Percentiles rank a stretch among this genome's conserved stretches.
These are phyloP conservation scores for Yamadazyma takamatsuzukensis DNA, from an alignment of 805 yeast species.

Conservation along the genomic window DNA sequence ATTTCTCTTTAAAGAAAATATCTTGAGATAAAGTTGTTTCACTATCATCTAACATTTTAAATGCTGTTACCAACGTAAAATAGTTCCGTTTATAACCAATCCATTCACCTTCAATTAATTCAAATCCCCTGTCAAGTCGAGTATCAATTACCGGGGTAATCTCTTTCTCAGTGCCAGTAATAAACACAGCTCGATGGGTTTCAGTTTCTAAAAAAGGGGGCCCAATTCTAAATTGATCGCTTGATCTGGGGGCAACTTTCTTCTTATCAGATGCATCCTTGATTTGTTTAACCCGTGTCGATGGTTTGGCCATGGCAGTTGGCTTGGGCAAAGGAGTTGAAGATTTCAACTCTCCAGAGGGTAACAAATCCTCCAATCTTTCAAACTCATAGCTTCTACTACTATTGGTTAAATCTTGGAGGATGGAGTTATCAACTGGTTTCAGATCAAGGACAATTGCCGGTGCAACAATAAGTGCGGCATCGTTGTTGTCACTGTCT, in stretches of 20 bases:
- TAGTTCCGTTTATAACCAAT: conserved; percentile 70
- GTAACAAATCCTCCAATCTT: no score
- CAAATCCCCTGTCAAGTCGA: conserved; percentile 65
- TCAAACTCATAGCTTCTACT: no score
- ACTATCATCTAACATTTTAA: conserved; percentile 31
- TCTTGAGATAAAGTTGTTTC: conserved; percentile 12
- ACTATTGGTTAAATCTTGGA: no score
- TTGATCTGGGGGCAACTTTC: conserved; percentile 60
- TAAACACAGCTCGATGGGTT: conserved; percentile 5
- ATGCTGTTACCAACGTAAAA: conserved; percentile 59
- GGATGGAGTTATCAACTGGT: no score
- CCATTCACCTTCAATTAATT: conserved; percentile 50
- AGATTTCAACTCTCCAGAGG: no score
- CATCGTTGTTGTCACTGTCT: no score
- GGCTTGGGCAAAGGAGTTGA: no score
- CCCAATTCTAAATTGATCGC: conserved; percentile 62
- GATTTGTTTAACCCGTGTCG: no score
- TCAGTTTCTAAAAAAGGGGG: conserved; percentile 48
- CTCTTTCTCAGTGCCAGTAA: conserved; percentile 12
- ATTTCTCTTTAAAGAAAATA: conserved; percentile 27
- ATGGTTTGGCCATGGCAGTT: no score
- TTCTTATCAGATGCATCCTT: no score
- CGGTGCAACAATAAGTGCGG: no score
- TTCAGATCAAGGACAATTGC: no score
- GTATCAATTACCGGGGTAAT: conserved; percentile 45